phyloP scores from a whole-genome alignment of 2,329 filamentous ascomycete genomes.

The Pyrenophora teres region DNA sequence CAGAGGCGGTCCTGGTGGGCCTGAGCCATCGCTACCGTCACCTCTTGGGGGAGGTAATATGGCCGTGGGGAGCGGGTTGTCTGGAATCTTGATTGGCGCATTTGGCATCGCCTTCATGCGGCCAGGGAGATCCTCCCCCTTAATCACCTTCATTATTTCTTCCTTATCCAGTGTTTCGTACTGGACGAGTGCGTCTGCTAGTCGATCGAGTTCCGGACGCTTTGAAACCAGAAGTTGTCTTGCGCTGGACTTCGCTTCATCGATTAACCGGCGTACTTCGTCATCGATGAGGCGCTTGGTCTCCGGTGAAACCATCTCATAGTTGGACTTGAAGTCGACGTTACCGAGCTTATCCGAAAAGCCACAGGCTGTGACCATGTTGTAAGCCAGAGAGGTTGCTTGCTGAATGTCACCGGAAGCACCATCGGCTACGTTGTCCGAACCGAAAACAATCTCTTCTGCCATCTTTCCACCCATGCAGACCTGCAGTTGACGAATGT shows the following conservation, averaged over 20 bases:
- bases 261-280: slow-evolving; percentile 83
- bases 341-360: slow-evolving; percentile 90
- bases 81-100: slow-evolving; percentile 71
- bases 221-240: slow-evolving; percentile 71
- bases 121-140: slow-evolving; percentile 77
- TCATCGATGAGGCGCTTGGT: slow-evolving; percentile 85
- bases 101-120: slow-evolving; percentile 64
- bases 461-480: slow-evolving; percentile 85
- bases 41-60: slow-evolving; percentile 28
- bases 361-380: slow-evolving; percentile 85
- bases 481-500: slow-evolving; percentile 78
- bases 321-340: slow-evolving; percentile 82
- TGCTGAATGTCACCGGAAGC: slow-evolving; percentile 80
- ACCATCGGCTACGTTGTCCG: slow-evolving; percentile 89
- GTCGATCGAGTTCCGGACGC: slow-evolving; percentile 81
- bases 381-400: slow-evolving; percentile 81
- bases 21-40: slow-evolving; percentile 16
- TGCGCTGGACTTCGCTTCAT: slow-evolving; percentile 79
- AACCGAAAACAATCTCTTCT: slow-evolving; percentile 88
- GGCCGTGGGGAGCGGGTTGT: slow-evolving; percentile 32
- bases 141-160: slow-evolving; percentile 89
- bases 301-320: slow-evolving; percentile 79
- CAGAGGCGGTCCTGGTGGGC: slow-evolving; percentile 23
- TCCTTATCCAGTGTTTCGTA: slow-evolving; percentile 90
- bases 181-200: slow-evolving; percentile 87